Base-by-base conservation (phyloP, 345 rosid species). In the Balakata baccata region DNA sequence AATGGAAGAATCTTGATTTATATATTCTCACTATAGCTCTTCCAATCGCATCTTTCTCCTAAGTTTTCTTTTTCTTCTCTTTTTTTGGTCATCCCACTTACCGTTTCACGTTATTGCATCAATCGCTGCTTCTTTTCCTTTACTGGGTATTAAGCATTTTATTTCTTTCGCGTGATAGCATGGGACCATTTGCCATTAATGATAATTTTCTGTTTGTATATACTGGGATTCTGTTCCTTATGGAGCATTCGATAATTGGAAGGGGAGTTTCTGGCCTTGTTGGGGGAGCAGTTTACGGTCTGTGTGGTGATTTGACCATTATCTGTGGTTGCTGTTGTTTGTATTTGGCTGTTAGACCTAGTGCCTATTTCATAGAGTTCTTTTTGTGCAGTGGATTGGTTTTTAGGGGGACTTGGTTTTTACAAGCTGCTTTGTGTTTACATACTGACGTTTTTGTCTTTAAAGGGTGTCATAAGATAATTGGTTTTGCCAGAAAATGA, bases 391-490 rank as follows among this genome's bases (percentile, higher is more conserved):
- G 74, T 69, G 87, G 87, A 0, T 68, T 89, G 84, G 74, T 89
- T 68, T 77, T 87, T 34, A 86, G 82, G 75, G 89, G 89, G 47
- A 75, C 79, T 69, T 87, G 90, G 90, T 67, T 83, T 59, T 71
- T 87, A 73, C 90, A 87, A 76, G 82, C 86, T 60, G 89, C 86
- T 34, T 71, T 89, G 64, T 73, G 69, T 73, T 71, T 89, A 74
- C 83, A 84, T 60, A 84, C 84, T 22, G 89, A 87, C 62, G 69
- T 73, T 3, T 89, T 84, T 78, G 81, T 64, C 1, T 70, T 85
- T 4, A 78, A 81, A 71, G 93, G 93, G 41, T 84, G 90, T 65
- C 65, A 34, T 2, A 81, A 80, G 71, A 45, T 81, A 66, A 52
- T 64, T 64, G 64, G n/a, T 80, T 51, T 72, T 69, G 14, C 37